Percentiles rank a stretch among this genome's conserved stretches.
Evolutionary conservation across 257 asterid genomes (phyloP).

Genomic region (Haberlea rhodopensis): DNA sequence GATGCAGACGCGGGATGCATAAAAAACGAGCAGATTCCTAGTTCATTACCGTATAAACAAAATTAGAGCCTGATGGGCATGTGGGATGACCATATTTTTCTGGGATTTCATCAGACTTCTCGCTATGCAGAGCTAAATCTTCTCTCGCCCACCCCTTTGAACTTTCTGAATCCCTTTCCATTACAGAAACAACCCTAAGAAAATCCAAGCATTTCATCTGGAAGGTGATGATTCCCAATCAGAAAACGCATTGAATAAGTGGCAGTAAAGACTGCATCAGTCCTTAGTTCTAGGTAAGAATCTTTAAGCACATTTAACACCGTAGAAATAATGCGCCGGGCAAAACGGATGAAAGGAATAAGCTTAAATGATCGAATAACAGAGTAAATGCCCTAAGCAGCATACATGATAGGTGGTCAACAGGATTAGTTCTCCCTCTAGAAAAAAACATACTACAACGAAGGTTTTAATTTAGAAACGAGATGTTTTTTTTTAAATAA

Average conservation of each 20-base stretch:
- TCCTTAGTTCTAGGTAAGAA: not conserved
- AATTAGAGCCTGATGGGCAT: slow-evolving; percentile 23
- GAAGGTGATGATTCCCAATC: not conserved
- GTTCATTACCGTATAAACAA: not conserved
- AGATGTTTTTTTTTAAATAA: too few species aligned
- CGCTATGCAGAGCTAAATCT: slow-evolving; percentile 26
- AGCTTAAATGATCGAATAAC: not conserved
- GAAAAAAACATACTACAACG: too few species aligned
- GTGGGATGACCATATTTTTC: slow-evolving; percentile 7
- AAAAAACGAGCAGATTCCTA: slow-evolving; percentile 12
- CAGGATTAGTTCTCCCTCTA: too few species aligned
- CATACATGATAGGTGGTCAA: too few species aligned
- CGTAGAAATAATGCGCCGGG: not conserved
- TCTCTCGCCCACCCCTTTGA: slow-evolving; percentile 33
- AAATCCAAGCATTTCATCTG: not conserved
- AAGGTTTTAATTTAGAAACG: too few species aligned
- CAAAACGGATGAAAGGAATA: not conserved
- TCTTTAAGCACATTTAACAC: not conserved
- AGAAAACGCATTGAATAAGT: not conserved
- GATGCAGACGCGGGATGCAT: not conserved
- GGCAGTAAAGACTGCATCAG: not conserved
- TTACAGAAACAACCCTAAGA: slow-evolving; percentile 6
- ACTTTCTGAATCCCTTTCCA: slow-evolving; percentile 24
- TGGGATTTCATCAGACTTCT: slow-evolving; percentile 19
- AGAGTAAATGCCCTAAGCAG: not conserved